phyloP scores from a whole-genome alignment of 257 asterid genomes.

The Ophiorrhiza pumila region DNA sequence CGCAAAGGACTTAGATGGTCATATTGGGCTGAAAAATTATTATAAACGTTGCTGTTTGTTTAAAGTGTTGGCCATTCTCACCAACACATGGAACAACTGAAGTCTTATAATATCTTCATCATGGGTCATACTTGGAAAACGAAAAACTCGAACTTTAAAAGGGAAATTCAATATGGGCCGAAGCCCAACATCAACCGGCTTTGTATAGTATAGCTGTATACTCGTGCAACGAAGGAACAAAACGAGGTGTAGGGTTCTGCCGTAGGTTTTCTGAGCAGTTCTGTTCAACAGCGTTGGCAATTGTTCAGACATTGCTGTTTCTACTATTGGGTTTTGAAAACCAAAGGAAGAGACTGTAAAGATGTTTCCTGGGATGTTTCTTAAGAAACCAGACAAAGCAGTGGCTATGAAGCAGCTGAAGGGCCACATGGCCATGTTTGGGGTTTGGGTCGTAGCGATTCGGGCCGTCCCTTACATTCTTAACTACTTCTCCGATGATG shows the following conservation, averaged over 20 bases:
- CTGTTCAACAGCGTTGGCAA: no score
- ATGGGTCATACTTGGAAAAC: no score
- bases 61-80: no score
- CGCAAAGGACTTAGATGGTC: no score
- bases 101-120: not conserved
- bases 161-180: not conserved
- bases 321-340: no score
- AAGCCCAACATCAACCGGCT: not conserved
- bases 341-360: conserved; percentile 18
- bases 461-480: conserved; percentile 76
- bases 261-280: not conserved
- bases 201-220: no score
- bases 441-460: conserved; percentile 75
- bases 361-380: conserved; percentile 90
- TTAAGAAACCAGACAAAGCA: conserved; percentile 81
- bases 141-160: no score
- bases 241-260: conserved; percentile 35
- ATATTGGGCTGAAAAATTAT: no score
- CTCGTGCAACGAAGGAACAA: no score
- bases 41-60: no score
- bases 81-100: no score
- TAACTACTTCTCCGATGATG: conserved; percentile 66
- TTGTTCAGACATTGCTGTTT: no score
- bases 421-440: conserved; percentile 69
- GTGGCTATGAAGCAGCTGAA: conserved; percentile 92